These are phyloP conservation scores for Herpetomonas samuelpessoai DNA, from an alignment of 208 protist genomes.

Conservation along the genomic window DNA sequence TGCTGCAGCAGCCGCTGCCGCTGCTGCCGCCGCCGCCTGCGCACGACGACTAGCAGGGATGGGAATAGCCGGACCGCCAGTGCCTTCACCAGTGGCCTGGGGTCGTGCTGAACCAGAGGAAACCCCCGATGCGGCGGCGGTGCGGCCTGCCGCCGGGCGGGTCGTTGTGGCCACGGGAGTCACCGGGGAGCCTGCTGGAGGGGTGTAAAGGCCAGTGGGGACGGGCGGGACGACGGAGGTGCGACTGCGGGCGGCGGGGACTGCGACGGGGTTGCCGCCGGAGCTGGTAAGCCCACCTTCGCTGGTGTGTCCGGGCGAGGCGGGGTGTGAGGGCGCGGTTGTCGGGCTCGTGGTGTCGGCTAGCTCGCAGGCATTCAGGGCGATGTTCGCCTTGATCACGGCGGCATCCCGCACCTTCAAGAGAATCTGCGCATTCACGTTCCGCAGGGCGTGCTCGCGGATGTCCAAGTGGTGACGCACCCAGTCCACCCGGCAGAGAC, in stretches of 20 bases:
- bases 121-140: neutral
- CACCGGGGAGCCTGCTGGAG: neutral
- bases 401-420: constrained; percentile 53
- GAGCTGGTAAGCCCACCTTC: too few relatives aligned
- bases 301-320: constrained; percentile 6
- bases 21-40: constrained; percentile 15
- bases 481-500: constrained; percentile 52
- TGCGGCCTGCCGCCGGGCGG: too few relatives aligned
- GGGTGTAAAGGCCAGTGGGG: neutral
- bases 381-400: constrained; percentile 53
- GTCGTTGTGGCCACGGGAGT: neutral
- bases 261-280: neutral
- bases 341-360: constrained; percentile 19
- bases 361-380: constrained; percentile 44
- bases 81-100: constrained; percentile 2
- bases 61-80: constrained; percentile 23
- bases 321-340: constrained; percentile 6
- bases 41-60: constrained; percentile 34
- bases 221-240: neutral
- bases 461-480: constrained; percentile 52
- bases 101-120: neutral
- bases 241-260: neutral
- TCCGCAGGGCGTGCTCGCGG: constrained; percentile 25
- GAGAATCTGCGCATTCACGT: constrained; percentile 28
- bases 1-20: neutral